These are phyloP conservation scores for Davidsoniella neocaledoniae DNA, from an alignment of 2,329 filamentous ascomycete species.

Conservation along the genomic window DNA sequence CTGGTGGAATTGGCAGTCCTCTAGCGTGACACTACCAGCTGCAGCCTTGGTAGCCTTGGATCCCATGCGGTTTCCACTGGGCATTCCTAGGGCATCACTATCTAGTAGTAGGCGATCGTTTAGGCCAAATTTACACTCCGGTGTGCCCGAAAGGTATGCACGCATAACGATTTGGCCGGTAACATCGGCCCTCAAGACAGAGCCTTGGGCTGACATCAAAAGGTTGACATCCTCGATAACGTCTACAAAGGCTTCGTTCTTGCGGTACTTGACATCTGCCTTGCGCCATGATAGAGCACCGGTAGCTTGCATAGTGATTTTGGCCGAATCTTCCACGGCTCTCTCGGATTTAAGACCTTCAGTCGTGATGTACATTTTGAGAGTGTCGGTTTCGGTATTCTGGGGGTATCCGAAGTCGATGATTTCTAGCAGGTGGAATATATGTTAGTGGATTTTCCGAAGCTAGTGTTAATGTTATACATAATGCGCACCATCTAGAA, in stretches of 20 bases:
- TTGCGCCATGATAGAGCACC: constrained; percentile 93
- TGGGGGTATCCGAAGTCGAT: constrained; percentile 98
- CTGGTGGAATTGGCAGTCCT: constrained; percentile 98
- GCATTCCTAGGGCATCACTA: constrained; percentile 31
- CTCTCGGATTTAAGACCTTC: constrained; percentile 91
- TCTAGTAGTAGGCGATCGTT: constrained; percentile 93
- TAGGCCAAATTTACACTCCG: constrained; percentile 96
- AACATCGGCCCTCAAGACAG: constrained; percentile 86
- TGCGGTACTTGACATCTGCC: constrained; percentile 95
- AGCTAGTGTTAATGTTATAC: background rate
- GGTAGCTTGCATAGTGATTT: constrained; percentile 98
- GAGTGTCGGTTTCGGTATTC: constrained; percentile 94
- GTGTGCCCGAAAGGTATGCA: constrained; percentile 87
- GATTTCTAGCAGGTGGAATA: constrained; percentile 50
- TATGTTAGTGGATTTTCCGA: background rate
- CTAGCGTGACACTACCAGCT: constrained; percentile 84
- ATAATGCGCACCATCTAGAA: constrained; percentile 57
- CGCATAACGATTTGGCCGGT: constrained; percentile 98
- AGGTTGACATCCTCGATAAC: constrained; percentile 98
- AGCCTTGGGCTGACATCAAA: constrained; percentile 94
- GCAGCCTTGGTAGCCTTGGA: constrained; percentile 89
- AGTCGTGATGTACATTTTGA: constrained; percentile 99
- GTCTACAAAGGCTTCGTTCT: constrained; percentile 98
- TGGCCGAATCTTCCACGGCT: constrained; percentile 78
- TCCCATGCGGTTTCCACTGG: constrained; percentile 57